Evolutionary conservation across 2,329 filamentous ascomycete species (phyloP), one percentile per base, ranked within the genome.

Genomic region (Arthrobotrys iridis): DNA sequence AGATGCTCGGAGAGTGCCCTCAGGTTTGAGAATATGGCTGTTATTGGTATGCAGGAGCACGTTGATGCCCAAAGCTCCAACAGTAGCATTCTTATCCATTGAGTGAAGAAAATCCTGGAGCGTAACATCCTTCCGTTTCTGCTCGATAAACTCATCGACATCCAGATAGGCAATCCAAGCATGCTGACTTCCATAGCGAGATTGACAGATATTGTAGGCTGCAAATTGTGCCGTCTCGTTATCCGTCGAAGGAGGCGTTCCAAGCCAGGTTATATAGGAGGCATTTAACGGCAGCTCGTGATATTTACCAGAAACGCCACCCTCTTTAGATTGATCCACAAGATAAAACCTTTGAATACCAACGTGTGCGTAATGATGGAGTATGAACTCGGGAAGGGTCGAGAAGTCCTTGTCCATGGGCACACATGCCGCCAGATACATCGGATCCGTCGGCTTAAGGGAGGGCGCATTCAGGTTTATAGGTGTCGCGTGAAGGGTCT

Each of bases 141-240:
- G 81, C 18, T 75, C 81, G 22, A 82, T 72, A 63, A 81, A 82
- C 70, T 82, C 81, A 60, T 82, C 80, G 18, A 73, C 77, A 74
- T 82, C 81, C 28, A 82, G 75, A 63, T 80, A 82, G 6, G 78
- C 81, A 15, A 81, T 80, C 80, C 81, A 82, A 7, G 77, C 80
- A 67, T 81, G 80, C 11, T 77, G 76, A 11, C 70, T 70, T 24
- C 79, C 78, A 43, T 78, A 80, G 6, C 65, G 62, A 15, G 73
- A 52, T 30, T 77, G 70, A 50, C 80, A 80, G 26, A 77, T 30
- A 6, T 57, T 58, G 67, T 81, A 80, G 30, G 71, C 71, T 6
- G 63, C 15, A 46, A 75, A 75, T 41, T 68, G 71, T 10, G 55
- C 57, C 1, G 71, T 75, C 52, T 68, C 58, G 35, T 75, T 68